A percentile compares a stretch with the other conserved stretches of the same genome.
phyloP scores from a whole-genome alignment of 225 moss, liverwort and hornwort species.

The Antitrichia curtipendula region DNA sequence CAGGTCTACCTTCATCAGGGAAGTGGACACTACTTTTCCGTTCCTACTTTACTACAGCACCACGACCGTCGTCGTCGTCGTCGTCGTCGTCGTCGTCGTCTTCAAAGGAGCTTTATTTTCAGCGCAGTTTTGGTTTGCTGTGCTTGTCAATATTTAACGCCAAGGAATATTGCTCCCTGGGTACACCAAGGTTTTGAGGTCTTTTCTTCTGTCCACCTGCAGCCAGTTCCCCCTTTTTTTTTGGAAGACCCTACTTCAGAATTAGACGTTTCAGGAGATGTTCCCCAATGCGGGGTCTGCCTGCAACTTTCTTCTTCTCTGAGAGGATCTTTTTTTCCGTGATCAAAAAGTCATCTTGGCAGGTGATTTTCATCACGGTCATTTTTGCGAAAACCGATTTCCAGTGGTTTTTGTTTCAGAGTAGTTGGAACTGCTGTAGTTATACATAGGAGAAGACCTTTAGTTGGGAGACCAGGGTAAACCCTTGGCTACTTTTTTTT shows the following conservation, averaged over 20 bases:
- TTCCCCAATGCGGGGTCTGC: background rate
- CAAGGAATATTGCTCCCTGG: background rate
- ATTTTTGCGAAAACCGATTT: slow-evolving; percentile 27
- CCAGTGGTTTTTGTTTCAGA: slow-evolving; percentile 26
- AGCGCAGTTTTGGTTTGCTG: slow-evolving; percentile 3
- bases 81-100: background rate
- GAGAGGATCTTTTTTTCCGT: slow-evolving; percentile 1
- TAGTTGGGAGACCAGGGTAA: background rate
- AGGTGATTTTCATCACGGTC: slow-evolving; percentile 6
- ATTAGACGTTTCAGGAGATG: background rate
- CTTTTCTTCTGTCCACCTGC: slow-evolving; percentile 11
- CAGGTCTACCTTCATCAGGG: background rate
- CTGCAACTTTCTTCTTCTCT: background rate
- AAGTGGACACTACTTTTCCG: background rate
- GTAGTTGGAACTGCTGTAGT: slow-evolving; percentile 20
- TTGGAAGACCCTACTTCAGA: background rate
- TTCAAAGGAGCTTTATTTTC: slow-evolving; percentile 4
- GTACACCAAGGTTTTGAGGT: slow-evolving; percentile 17
- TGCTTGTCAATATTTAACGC: slow-evolving; percentile 20
- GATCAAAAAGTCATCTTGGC: background rate
- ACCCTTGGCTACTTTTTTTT: background rate
- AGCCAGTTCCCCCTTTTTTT: background rate
- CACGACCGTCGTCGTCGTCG: background rate
- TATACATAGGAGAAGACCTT: slow-evolving; percentile 5
- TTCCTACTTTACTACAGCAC: background rate